Evolutionary conservation across 2,329 filamentous ascomycete genomes (phyloP).

Genomic region (Ophiostoma australiae): DNA sequence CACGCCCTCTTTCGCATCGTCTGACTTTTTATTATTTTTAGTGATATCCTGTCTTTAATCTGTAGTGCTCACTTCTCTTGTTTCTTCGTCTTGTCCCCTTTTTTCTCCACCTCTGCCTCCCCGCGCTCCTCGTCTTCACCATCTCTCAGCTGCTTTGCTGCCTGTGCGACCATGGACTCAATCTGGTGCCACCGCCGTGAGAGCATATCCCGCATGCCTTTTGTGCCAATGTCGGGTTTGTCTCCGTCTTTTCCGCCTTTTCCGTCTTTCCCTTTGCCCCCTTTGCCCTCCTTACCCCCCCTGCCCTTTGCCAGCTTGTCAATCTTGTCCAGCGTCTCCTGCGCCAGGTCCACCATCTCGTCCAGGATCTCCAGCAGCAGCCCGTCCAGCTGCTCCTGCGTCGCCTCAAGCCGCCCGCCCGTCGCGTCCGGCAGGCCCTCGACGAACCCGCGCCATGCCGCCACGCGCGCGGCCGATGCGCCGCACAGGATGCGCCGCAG

Average conservation of each 20-base stretch:
- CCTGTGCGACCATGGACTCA: constrained; percentile 25
- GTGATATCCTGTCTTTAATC: background rate
- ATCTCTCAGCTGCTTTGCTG: constrained; percentile 18
- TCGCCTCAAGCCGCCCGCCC: background rate
- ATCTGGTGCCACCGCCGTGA: constrained; percentile 28
- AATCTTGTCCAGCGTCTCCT: constrained; percentile 18
- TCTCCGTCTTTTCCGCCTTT: constrained; percentile 20
- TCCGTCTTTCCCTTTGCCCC: background rate
- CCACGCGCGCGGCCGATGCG: constrained; percentile 1
- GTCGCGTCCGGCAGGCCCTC: constrained; percentile 18
- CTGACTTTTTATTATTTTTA: background rate
- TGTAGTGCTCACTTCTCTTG: background rate
- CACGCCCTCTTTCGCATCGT: background rate
- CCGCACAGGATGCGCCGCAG: constrained; percentile 27
- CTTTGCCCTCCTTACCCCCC: constrained; percentile 12
- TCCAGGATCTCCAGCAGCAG: constrained; percentile 24
- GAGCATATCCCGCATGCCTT: constrained; percentile 25
- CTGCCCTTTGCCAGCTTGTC: constrained; percentile 4
- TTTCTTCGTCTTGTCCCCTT: background rate
- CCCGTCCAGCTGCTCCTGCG: constrained; percentile 17
- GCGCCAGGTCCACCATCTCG: constrained; percentile 24
- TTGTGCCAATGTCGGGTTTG: constrained; percentile 18
- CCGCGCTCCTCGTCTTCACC: background rate
- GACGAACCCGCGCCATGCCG: constrained; percentile 27
- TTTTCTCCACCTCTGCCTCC: background rate